phyloP scores from a whole-genome alignment of 2,329 filamentous ascomycete genomes.

The Seiridium unicorne region DNA sequence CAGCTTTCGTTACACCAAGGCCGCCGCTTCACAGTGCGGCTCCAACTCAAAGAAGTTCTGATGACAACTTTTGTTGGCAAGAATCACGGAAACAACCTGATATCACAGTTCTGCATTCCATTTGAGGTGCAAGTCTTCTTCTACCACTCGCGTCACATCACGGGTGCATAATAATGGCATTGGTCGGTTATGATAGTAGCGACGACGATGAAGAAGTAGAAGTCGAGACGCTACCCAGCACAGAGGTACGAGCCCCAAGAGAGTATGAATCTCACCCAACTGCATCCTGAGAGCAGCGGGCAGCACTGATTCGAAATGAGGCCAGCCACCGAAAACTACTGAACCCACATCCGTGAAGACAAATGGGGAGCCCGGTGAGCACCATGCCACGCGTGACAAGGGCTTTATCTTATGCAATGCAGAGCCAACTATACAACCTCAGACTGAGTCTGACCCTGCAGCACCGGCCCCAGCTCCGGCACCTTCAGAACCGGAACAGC shows the following conservation, averaged over 20 bases:
- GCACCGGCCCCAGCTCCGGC: slow-evolving; percentile 8
- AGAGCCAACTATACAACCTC: slow-evolving; percentile 7
- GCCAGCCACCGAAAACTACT: slow-evolving; percentile 25
- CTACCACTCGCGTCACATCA: too few relatives aligned
- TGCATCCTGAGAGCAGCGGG: slow-evolving; percentile 18
- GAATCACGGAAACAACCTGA: neutral
- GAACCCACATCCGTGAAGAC: slow-evolving; percentile 14
- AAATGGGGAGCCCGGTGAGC: slow-evolving; percentile 21
- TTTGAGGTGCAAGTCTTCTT: too few relatives aligned
- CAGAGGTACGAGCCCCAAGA: slow-evolving; percentile 25
- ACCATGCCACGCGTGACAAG: neutral
- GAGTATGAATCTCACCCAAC: slow-evolving; percentile 5
- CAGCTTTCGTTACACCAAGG: too few relatives aligned
- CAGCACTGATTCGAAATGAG: slow-evolving; percentile 30
- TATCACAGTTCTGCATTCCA: too few relatives aligned
- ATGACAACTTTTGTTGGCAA: too few relatives aligned
- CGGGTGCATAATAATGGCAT: slow-evolving; percentile 11
- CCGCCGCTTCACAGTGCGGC: too few relatives aligned
- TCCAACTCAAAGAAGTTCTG: too few relatives aligned
- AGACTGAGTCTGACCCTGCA: slow-evolving; percentile 7
- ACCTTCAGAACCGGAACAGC: slow-evolving; percentile 10
- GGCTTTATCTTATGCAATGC: slow-evolving; percentile 4
- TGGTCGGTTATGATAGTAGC: slow-evolving; percentile 31
- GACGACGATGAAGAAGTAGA: slow-evolving; percentile 26
- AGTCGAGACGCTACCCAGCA: slow-evolving; percentile 16